Conservation (phyloP, 2,329 filamentous ascomycete species). For the Phialemoniopsis sp. region DNA sequence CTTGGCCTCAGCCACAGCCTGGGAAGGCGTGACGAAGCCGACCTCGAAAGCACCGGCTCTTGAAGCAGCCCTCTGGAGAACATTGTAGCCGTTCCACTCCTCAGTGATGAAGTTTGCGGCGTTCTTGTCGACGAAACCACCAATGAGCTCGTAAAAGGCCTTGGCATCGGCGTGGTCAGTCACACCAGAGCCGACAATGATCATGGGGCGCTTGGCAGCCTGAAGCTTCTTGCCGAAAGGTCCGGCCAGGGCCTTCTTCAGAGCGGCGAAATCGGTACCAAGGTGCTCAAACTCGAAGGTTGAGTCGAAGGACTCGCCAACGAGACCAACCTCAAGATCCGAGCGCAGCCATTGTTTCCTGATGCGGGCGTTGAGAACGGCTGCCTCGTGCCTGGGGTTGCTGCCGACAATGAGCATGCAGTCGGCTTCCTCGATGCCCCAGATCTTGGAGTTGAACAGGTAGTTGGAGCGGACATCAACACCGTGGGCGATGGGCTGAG, state of each 20-base stretch:
- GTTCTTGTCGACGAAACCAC: conserved; percentile 90
- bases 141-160: conserved; percentile 88
- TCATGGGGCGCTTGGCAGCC: conserved; percentile 88
- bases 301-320: conserved; percentile 87
- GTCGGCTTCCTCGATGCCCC: conserved; percentile 91
- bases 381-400: conserved; percentile 92
- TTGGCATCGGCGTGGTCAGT: conserved; percentile 90
- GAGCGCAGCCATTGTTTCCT: conserved; percentile 97
- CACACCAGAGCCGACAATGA: conserved; percentile 88
- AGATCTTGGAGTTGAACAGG: conserved; percentile 93
- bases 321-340: conserved; percentile 85
- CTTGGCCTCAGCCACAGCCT: conserved; percentile 75
- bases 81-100: conserved; percentile 97
- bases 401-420: conserved; percentile 88
- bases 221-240: conserved; percentile 91
- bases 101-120: conserved; percentile 79
- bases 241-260: conserved; percentile 83
- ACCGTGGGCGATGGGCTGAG: conserved; percentile 82
- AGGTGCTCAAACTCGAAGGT: conserved; percentile 96
- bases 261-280: conserved; percentile 69
- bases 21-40: conserved; percentile 84
- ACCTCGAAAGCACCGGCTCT: conserved; percentile 92
- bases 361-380: conserved; percentile 92
- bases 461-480: conserved; percentile 93
- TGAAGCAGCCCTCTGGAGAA: conserved; percentile 90